phyloP scores from a whole-genome alignment of 2,329 filamentous ascomycete species.

The Trichoderma citrinoviride region DNA sequence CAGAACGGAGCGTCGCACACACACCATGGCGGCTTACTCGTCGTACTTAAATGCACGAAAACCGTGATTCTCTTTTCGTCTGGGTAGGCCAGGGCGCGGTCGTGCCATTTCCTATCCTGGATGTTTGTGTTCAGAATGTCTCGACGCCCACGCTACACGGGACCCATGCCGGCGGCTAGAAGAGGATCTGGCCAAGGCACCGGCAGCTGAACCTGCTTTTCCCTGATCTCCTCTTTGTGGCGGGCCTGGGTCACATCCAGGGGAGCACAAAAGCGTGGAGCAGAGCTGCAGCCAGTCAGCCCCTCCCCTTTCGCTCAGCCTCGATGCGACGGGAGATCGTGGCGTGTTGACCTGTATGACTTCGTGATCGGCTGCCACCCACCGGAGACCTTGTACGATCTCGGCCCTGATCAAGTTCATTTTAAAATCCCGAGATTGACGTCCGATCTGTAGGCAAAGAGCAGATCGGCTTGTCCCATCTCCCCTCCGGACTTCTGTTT shows the following conservation, averaged over 20 bases:
- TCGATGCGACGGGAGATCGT: background rate
- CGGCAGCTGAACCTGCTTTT: background rate
- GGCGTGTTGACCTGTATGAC: background rate
- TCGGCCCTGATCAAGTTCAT: background rate
- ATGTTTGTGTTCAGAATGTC: background rate
- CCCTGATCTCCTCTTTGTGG: background rate
- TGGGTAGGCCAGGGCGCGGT: background rate
- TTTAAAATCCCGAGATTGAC: background rate
- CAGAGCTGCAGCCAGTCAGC: background rate
- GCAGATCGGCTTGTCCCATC: background rate
- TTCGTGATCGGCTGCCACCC: background rate
- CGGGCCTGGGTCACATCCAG: background rate
- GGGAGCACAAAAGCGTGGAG: too few relatives aligned
- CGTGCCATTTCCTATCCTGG: background rate
- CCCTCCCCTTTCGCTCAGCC: background rate
- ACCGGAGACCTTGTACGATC: background rate
- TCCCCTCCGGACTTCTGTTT: background rate
- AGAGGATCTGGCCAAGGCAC: background rate
- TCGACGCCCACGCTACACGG: background rate
- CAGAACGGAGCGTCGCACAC: background rate
- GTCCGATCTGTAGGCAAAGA: background rate
- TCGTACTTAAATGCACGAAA: constrained; percentile 1
- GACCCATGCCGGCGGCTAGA: background rate
- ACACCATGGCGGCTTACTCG: constrained; percentile 4
- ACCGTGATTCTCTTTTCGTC: background rate